Evolutionary conservation across 495 filamentous ascomycete species (phyloP), one percentile per base, ranked within the genome.

Genomic region (Lophiotrema nucula): DNA sequence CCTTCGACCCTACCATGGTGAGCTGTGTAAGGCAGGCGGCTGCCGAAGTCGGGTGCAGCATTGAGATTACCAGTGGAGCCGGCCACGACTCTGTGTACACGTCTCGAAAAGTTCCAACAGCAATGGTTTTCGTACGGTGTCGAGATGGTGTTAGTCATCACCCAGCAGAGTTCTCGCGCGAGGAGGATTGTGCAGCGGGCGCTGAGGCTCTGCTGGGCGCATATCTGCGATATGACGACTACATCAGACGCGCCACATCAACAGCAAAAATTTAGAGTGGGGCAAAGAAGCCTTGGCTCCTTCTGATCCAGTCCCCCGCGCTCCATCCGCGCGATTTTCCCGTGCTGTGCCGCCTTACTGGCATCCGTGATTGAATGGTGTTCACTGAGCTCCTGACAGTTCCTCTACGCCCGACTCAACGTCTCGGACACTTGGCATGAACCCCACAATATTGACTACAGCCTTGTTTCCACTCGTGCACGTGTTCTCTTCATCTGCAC

Each of bases 71-170:
- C 23, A 79, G 75, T 43, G 78, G 79, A 3, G 81, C 81, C 12
- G 71, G 72, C 0, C 87, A 90, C 66, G 87, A 89, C 53, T 78
- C 73, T 58, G 81, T 82, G 27, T 82, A 81, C 54, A 80, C 81
- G 21, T 81, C 76, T 15, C 79, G 80, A 68, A 69, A 73, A 16
- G 77, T 77, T 24, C 82, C 82, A 25, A 81, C 81, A 3, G 80
- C 77, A 42, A 86, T 87, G 83, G 81, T 86, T 47, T 86, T 87
- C 60, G 80, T 85, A 25, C 81, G 81, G 10, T 83, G 80, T 53
- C 77, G 78, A 61, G 81, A 85, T 66, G 84, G 84, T 8, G 67
- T 86, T 13, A 83, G 79, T 56, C 84, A 86, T 68, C 81, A 86
- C 68, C 83, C 83, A 10, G 73, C 74, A 24, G 83, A 86, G 64